Evolutionary conservation across 176 grass and related monocot species (phyloP).

Genomic region (Cymbopogon citratus): DNA sequence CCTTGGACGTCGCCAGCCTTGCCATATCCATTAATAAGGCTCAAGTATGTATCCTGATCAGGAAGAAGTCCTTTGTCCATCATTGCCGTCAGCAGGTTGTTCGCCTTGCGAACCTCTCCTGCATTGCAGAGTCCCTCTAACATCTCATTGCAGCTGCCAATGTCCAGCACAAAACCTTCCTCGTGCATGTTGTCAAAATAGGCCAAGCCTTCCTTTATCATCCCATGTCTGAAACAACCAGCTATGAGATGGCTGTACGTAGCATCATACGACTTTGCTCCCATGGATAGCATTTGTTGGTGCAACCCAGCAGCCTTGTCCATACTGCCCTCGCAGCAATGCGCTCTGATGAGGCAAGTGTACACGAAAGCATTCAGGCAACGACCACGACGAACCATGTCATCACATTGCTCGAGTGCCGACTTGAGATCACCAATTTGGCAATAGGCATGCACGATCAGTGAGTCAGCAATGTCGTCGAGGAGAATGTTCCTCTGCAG

Average conservation of each 20-base stretch:
- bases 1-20: conserved; percentile 38
- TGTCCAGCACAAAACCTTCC: conserved; percentile 46
- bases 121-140: conserved; percentile 32
- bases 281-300: conserved; percentile 62
- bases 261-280: conserved; percentile 61
- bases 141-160: conserved; percentile 40
- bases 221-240: conserved; percentile 44
- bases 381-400: conserved; percentile 56
- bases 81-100: conserved; percentile 37
- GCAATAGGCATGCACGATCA: conserved; percentile 52
- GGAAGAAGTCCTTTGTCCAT: conserved; percentile 57
- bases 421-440: conserved; percentile 34
- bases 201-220: conserved; percentile 28
- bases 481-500: conserved; percentile 77
- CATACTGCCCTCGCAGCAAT: conserved; percentile 20
- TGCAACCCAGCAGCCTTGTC: conserved; percentile 35
- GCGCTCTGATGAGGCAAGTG: conserved; percentile 54
- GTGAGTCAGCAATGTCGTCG: conserved; percentile 52
- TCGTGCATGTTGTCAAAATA: conserved; percentile 60
- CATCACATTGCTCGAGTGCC: conserved; percentile 29
- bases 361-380: conserved; percentile 62
- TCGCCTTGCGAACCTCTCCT: conserved; percentile 54
- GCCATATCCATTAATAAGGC: conserved; percentile 50
- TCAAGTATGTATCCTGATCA: conserved; percentile 43
- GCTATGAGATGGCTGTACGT: conserved; percentile 59